Percentiles rank a stretch among this genome's conserved stretches.
Conservation (phyloP, 2,329 filamentous ascomycete genomes). For the Fusarium irregulare region DNA sequence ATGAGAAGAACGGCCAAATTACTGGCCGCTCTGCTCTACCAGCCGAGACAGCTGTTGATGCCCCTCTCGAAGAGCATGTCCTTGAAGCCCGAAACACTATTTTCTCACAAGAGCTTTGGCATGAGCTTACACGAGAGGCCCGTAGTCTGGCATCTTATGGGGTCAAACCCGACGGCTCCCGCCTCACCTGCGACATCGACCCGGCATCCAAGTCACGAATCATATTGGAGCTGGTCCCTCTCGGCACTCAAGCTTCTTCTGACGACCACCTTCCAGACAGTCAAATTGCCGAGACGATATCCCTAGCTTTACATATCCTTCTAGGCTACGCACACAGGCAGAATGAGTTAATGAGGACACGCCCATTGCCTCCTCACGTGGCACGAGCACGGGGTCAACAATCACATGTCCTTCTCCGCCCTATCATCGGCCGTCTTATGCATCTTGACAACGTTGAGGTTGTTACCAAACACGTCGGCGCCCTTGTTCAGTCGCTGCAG, state of each 20-base stretch:
- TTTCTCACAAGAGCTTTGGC: slow-evolving; percentile 87
- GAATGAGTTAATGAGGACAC: slow-evolving; percentile 75
- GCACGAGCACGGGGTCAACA: slow-evolving; percentile 53
- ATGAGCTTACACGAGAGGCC: slow-evolving; percentile 87
- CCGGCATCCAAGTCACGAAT: slow-evolving; percentile 63
- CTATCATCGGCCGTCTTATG: slow-evolving; percentile 62
- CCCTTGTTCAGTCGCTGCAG: slow-evolving; percentile 58
- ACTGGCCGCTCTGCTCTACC: slow-evolving; percentile 68
- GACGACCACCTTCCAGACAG: slow-evolving; percentile 56
- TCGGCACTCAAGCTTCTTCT: slow-evolving; percentile 54
- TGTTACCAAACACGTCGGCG: slow-evolving; percentile 57
- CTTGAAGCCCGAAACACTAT: slow-evolving; percentile 81
- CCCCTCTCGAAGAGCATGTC: slow-evolving; percentile 72
- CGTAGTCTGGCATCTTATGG: slow-evolving; percentile 77
- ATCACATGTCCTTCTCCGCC: slow-evolving; percentile 62
- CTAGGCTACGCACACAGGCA: slow-evolving; percentile 83
- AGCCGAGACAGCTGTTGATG: slow-evolving; percentile 64
- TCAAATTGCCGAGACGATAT: slow-evolving; percentile 71
- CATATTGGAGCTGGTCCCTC: slow-evolving; percentile 74
- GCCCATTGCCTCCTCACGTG: slow-evolving; percentile 59
- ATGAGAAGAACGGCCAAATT: slow-evolving; percentile 67
- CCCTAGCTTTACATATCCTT: slow-evolving; percentile 77
- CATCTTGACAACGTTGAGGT: slow-evolving; percentile 56
- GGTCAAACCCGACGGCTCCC: slow-evolving; percentile 71
- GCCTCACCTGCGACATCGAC: slow-evolving; percentile 67